Evolutionary conservation across 225 moss, liverwort and hornwort genomes (phyloP).

Genomic region (Bryum argenteum): DNA sequence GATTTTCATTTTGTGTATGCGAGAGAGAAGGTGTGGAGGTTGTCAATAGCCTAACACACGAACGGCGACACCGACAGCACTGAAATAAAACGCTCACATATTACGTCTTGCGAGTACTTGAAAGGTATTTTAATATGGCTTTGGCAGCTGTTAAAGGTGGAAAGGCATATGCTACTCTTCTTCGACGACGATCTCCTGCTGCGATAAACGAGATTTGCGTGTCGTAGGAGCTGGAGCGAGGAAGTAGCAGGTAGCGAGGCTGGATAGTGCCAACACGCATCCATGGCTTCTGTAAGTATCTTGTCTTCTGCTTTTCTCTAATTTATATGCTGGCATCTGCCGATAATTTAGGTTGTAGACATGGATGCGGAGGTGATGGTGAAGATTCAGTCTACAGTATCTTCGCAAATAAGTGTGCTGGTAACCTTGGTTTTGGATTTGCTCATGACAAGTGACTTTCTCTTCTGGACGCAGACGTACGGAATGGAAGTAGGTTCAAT

Average conservation of each 20-base stretch:
- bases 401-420: constrained; percentile 14
- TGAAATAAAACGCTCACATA: constrained; percentile 25
- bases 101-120: constrained; percentile 39
- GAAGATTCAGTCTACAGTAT: constrained; percentile 1
- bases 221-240: constrained; percentile 53
- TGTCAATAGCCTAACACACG: constrained; percentile 23
- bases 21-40: constrained; percentile 28
- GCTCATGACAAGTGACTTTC: constrained; percentile 16
- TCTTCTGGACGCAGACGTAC: constrained; percentile 22
- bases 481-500: constrained; percentile 23
- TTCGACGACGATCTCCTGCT: constrained; percentile 29
- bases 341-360: constrained; percentile 28
- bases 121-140: constrained; percentile 48
- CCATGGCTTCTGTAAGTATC: constrained; percentile 61
- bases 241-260: constrained; percentile 52
- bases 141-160: constrained; percentile 53
- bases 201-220: constrained; percentile 35
- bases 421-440: constrained; percentile 25
- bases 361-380: background rate
- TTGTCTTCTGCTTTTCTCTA: background rate
- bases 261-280: constrained; percentile 49
- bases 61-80: constrained; percentile 34
- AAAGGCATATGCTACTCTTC: constrained; percentile 32
- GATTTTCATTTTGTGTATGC: constrained; percentile 27
- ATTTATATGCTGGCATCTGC: constrained; percentile 19